Conservation (phyloP, 257 asterid genomes). For the Solanum tarapatanum region DNA sequence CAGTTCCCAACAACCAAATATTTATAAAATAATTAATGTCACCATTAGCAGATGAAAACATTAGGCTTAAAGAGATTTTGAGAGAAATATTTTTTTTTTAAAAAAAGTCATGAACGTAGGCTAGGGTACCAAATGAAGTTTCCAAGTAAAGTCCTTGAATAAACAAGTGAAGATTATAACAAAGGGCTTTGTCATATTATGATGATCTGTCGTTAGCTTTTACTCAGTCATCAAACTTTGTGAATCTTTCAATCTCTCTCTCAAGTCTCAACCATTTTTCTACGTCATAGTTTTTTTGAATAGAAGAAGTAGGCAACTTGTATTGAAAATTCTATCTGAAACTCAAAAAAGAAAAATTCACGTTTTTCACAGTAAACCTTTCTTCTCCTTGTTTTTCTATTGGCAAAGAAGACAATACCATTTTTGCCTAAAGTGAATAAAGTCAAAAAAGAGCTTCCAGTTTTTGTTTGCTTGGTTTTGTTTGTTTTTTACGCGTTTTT, state of each 20-base stretch:
- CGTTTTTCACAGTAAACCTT: neutral
- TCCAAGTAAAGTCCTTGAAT: slow-evolving; percentile 6
- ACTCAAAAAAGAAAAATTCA: neutral
- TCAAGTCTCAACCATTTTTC: neutral
- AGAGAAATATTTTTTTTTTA: neutral
- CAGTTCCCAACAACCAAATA: neutral
- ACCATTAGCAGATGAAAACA: neutral
- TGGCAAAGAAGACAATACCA: neutral
- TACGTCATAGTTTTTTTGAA: neutral
- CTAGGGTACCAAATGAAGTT: neutral
- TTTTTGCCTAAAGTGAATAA: neutral
- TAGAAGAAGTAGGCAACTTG: neutral
- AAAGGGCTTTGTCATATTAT: neutral
- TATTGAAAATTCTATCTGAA: neutral
- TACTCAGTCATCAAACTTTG: neutral
- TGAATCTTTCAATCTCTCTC: neutral
- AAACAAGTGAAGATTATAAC: neutral
- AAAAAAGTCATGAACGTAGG: neutral
- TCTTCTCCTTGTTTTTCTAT: neutral
- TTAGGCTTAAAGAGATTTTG: neutral
- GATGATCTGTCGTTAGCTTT: slow-evolving; percentile 1
- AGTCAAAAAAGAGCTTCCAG: neutral
- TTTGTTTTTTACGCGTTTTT: neutral
- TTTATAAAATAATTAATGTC: neutral
- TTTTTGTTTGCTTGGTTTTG: neutral